These are phyloP conservation scores for Dalbergia cultrata DNA, from an alignment of 306 rosid genomes.

Conservation along the genomic window DNA sequence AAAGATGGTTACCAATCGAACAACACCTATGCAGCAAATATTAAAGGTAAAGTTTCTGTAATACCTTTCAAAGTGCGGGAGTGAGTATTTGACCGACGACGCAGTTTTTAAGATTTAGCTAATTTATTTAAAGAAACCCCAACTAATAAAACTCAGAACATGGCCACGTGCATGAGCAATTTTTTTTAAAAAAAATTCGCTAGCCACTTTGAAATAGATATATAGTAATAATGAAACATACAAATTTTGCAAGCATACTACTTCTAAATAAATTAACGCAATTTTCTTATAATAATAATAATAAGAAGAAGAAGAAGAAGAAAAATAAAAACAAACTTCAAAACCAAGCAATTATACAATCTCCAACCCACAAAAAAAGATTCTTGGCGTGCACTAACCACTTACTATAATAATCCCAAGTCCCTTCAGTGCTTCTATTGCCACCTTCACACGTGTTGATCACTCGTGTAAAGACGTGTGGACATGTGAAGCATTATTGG, in stretches of 20 bases:
- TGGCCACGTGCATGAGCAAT: slow-evolving; percentile 47
- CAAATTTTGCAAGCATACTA: slow-evolving; percentile 2
- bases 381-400: slow-evolving; percentile 78
- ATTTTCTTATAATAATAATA: slow-evolving; percentile 6
- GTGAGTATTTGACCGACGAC: background rate
- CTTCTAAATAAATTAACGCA: background rate
- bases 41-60: slow-evolving; percentile 24
- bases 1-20: slow-evolving; percentile 14
- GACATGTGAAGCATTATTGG: slow-evolving; percentile 79
- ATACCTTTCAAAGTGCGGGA: background rate
- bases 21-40: slow-evolving; percentile 23
- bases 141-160: slow-evolving; percentile 34
- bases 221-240: slow-evolving; percentile 26
- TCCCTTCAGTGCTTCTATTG: slow-evolving; percentile 52
- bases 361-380: slow-evolving; percentile 35
- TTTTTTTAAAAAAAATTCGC: too few species aligned
- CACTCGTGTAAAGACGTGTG: slow-evolving; percentile 63
- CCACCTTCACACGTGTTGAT: slow-evolving; percentile 51
- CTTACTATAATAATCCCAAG: slow-evolving; percentile 46
- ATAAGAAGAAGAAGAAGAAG: background rate
- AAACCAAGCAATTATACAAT: slow-evolving; percentile 66
- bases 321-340: slow-evolving; percentile 59
- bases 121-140: background rate
- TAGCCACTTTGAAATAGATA: too few species aligned
- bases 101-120: background rate